These are phyloP conservation scores for Tinospora cordifolia DNA, from an alignment of 164 flowering plant genomes.

Conservation along the genomic window DNA sequence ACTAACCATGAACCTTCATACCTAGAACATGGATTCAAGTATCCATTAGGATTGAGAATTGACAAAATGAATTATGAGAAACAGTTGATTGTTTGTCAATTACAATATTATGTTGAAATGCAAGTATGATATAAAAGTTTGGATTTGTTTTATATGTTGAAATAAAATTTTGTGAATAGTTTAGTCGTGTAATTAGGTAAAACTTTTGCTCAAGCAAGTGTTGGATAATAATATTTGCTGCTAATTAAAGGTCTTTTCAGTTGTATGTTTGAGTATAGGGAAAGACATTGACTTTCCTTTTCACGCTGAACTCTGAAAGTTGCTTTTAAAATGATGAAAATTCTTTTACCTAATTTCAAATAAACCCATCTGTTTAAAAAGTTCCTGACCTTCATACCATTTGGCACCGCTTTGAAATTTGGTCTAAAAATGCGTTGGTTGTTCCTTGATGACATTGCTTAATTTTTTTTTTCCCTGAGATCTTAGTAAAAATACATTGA, in stretches of 20 bases:
- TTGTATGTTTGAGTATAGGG: not conserved
- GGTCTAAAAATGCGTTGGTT: no score
- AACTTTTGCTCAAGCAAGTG: not conserved
- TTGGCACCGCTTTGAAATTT: no score
- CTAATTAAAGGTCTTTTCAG: not conserved
- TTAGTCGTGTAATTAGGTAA: not conserved
- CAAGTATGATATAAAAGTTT: no score
- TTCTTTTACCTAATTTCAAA: not conserved
- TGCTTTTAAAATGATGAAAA: not conserved
- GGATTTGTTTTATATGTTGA: no score
- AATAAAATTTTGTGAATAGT: no score
- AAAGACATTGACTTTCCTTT: not conserved
- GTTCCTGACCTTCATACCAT: not conserved
- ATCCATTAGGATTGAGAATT: not conserved
- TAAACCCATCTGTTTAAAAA: not conserved
- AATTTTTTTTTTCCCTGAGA: no score
- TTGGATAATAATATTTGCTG: not conserved
- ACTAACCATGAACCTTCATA: not conserved
- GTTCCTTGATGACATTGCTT: no score
- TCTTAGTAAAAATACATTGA: no score
- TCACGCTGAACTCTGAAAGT: not conserved
- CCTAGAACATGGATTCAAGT: not conserved
- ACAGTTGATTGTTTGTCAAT: not conserved
- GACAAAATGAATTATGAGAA: not conserved
- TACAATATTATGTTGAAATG: not conserved